Percentiles rank a stretch among this genome's conserved stretches.
Evolutionary conservation across 768 basidiomycete genomes (phyloP).

Genomic region (Hygrophoropsis aurantiaca): DNA sequence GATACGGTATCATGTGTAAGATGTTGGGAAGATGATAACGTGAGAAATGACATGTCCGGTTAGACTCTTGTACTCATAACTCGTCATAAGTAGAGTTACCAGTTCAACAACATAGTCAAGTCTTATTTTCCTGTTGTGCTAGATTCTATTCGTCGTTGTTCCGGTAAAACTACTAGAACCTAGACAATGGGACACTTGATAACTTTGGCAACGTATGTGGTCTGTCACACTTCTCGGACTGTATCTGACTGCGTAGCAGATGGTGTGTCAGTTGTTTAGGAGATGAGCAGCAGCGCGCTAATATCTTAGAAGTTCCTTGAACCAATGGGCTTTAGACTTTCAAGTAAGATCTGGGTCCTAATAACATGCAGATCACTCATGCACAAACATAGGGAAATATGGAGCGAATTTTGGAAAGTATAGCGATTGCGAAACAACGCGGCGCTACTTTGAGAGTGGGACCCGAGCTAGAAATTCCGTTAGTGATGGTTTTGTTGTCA

Average conservation of each 20-base stretch:
- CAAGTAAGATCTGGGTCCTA: constrained; percentile 49
- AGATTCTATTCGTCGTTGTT: too few species aligned
- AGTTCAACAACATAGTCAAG: too few species aligned
- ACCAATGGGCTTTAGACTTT: constrained; percentile 98
- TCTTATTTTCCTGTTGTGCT: too few species aligned
- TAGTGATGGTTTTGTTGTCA: constrained; percentile 24
- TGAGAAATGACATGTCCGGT: too few species aligned
- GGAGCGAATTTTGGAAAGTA: constrained; percentile 86
- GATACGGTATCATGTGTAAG: too few species aligned
- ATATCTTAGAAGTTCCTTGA: constrained; percentile 69
- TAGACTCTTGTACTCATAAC: too few species aligned
- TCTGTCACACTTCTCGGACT: not conserved
- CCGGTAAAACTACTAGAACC: too few species aligned
- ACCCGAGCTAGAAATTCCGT: constrained; percentile 97
- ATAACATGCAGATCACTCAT: not conserved
- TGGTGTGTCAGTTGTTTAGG: constrained; percentile 17
- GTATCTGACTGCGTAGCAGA: constrained; percentile 11
- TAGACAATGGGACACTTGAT: constrained; percentile 76
- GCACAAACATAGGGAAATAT: constrained; percentile 74
- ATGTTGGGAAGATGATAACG: too few species aligned
- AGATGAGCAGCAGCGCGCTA: not conserved
- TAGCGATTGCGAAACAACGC: constrained; percentile 80
- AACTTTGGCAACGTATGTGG: constrained; percentile 80
- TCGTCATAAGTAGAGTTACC: too few species aligned
- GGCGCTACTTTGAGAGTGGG: constrained; percentile 93